Base-by-base conservation (phyloP, 257 asterid species). In the Orobanche coerulescens region DNA sequence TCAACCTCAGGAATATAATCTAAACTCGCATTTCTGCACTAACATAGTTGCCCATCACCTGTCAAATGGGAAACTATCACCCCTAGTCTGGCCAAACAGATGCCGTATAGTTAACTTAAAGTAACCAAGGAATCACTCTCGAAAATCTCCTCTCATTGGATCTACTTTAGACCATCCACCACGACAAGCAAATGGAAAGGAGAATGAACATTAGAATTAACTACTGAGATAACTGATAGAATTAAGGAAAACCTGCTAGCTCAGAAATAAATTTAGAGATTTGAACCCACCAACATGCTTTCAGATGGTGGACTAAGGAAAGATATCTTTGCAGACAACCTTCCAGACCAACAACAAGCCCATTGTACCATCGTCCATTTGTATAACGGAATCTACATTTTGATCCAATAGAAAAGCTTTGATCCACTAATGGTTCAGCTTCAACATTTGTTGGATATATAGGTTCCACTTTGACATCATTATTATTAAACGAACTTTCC, bases 331-430 rank as follows among this genome's bases (percentile, higher is more conserved):
- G 97, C 98, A 66, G 77, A 64, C 54, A 68, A 61, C 82, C 91
- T 73, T 84, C 94, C 76, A 81, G 43, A 39, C 80, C 85, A 71
- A 92, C 74, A 65, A 92, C 57, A 52, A 77, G 73, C 62, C 98
- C 97, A 57, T 84, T 73, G 72, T 92, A 92, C 95, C 98, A 92
- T 62, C 94, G 79, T 37, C 97, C 98, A 76, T 92, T 85, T 36
- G 82, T 84, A 66, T 76, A 77, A 14, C 97, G 94, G 63, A 92
- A 92, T 70, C 95, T 84, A 80, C 98, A 92, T 74, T 84, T 92
- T 23, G 98, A 88, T 60, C 98, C 98, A 40, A 75, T 13, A 18
- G 86, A 67, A 65, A 77, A 84, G 61, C 79, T 60, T 54, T 72
- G 71, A 70, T 81, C 89, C 70, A 50, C 90, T 48, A 77, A 67